phyloP scores from a whole-genome alignment of 208 protist species.

The Strigomonas galati region DNA sequence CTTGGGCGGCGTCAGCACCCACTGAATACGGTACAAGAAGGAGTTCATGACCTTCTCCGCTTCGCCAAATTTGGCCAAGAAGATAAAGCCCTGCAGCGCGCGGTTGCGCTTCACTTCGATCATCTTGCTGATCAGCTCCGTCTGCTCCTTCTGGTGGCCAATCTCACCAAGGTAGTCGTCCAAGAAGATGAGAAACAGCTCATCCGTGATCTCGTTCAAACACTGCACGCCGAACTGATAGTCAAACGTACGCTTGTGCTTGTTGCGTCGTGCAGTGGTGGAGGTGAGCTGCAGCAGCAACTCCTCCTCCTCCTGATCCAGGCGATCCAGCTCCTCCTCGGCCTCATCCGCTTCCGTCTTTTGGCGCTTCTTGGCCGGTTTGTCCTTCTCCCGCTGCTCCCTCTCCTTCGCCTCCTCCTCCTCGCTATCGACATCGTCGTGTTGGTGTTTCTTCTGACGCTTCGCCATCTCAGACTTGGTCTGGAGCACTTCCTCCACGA shows the following conservation, averaged over 20 bases:
- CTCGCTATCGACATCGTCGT: constrained; percentile 9
- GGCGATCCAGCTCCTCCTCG: constrained; percentile 1
- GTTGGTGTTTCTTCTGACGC: constrained; percentile 4
- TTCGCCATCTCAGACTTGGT: too few relatives aligned
- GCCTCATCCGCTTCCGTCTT: constrained; percentile 1
- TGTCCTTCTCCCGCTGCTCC: constrained; percentile 13
- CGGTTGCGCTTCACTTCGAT: constrained; percentile 86
- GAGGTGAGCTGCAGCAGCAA: constrained; percentile 44
- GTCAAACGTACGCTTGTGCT: constrained; percentile 41
- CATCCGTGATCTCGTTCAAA: constrained; percentile 63
- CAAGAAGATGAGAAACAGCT: constrained; percentile 80
- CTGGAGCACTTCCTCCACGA: constrained; percentile 28
- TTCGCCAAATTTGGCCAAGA: constrained; percentile 74
- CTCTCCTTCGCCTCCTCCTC: constrained; percentile 11
- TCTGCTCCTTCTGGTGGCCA: constrained; percentile 85
- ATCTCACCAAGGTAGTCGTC: constrained; percentile 92
- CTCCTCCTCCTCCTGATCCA: constrained; percentile 55
- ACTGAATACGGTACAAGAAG: constrained; percentile 79
- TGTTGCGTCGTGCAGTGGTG: constrained; percentile 17
- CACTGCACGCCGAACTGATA: constrained; percentile 63
- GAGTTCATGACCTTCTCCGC: constrained; percentile 63
- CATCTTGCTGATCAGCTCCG: constrained; percentile 91
- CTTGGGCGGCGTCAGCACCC: constrained; percentile 72
- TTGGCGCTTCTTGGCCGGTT: not conserved
- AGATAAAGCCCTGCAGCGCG: constrained; percentile 80